Evolutionary conservation across 352 stramenopile genomes (phyloP).

Genomic region (Phytophthora pini): DNA sequence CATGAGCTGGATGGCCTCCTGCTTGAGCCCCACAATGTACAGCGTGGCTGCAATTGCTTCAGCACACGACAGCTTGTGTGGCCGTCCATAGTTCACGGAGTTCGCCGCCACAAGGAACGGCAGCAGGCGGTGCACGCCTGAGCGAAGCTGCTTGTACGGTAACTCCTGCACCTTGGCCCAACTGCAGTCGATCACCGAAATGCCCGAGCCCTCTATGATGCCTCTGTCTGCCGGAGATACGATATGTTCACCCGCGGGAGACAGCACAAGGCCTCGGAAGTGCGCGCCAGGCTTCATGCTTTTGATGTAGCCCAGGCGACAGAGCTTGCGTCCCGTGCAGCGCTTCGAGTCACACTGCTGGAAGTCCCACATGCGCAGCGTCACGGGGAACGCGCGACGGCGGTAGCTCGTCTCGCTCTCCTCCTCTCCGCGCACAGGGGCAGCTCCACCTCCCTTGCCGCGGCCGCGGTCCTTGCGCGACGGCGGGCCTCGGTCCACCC

Average conservation of each 20-base stretch:
- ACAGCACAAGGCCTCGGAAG: slow-evolving; percentile 96
- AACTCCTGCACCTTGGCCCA: slow-evolving; percentile 97
- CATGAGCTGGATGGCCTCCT: slow-evolving; percentile 91
- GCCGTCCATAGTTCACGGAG: slow-evolving; percentile 98
- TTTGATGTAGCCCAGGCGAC: slow-evolving; percentile 92
- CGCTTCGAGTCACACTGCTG: slow-evolving; percentile 96
- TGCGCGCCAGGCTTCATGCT: slow-evolving; percentile 92
- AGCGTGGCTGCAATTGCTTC: slow-evolving; percentile 98
- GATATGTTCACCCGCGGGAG: slow-evolving; percentile 88
- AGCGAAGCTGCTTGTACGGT: slow-evolving; percentile 95
- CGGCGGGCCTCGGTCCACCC: slow-evolving; percentile 24
- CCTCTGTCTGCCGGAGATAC: slow-evolving; percentile 91
- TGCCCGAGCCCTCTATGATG: slow-evolving; percentile 83
- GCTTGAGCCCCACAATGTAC: slow-evolving; percentile 95
- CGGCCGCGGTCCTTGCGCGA: slow-evolving; percentile 26
- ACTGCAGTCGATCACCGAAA: slow-evolving; percentile 98
- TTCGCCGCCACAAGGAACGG: slow-evolving; percentile 99
- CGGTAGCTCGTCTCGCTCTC: slow-evolving; percentile 73
- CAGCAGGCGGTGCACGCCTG: slow-evolving; percentile 94
- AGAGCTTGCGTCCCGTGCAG: slow-evolving; percentile 94
- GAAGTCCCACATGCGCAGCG: slow-evolving; percentile 96
- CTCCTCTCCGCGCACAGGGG: slow-evolving; percentile 50
- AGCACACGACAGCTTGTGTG: slow-evolving; percentile 96
- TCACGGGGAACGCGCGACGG: slow-evolving; percentile 78
- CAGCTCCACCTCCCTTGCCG: neutral